A percentile compares a stretch with the other conserved stretches of the same genome.
phyloP scores from a whole-genome alignment of 345 rosid genomes.

The Dovyalis caffra region DNA sequence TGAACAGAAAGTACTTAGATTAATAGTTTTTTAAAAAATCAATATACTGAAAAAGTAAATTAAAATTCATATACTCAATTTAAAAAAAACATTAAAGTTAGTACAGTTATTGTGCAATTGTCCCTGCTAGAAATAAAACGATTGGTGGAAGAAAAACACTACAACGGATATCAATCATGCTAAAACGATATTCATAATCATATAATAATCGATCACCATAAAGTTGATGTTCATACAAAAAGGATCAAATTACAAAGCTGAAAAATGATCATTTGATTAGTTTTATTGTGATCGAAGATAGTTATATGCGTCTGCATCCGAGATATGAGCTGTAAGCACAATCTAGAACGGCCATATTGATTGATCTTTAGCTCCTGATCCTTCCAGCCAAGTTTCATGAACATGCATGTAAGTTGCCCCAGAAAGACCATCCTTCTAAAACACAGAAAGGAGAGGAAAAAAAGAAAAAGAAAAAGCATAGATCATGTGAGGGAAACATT shows the following conservation, averaged over 20 bases:
- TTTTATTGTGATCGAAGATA: not conserved
- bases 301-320: not conserved
- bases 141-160: not conserved
- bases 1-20: too few species aligned
- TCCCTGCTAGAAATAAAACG: not conserved
- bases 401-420: constrained; percentile 57
- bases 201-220: not conserved
- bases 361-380: constrained; percentile 41
- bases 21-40: too few species aligned
- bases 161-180: not conserved
- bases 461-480: constrained; percentile 17
- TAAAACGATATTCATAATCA: not conserved
- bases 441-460: constrained; percentile 20
- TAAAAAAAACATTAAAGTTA: too few species aligned
- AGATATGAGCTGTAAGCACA: not conserved
- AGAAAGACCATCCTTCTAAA: constrained; percentile 38
- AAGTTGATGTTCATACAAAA: not conserved
- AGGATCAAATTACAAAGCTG: not conserved
- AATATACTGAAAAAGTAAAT: too few species aligned
- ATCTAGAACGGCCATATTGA: constrained; percentile 42
- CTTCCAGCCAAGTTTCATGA: constrained; percentile 71
- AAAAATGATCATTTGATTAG: not conserved
- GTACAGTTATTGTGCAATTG: too few species aligned
- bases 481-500: not conserved
- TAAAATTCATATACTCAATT: too few species aligned